Base-by-base conservation (phyloP, 192 early-diverging fungal genomes). In the Podila horticola region DNA sequence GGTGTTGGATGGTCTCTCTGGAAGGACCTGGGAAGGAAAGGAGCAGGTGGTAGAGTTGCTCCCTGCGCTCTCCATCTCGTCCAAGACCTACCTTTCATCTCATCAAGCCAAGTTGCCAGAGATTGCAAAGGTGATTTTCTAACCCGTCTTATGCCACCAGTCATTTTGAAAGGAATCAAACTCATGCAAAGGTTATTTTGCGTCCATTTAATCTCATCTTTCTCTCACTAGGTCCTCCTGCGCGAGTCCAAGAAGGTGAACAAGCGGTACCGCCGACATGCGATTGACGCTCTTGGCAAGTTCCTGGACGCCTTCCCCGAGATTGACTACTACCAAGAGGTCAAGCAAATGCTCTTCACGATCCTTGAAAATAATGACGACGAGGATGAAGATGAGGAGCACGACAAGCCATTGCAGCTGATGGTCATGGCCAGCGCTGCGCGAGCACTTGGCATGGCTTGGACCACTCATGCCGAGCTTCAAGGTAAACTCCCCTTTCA, bases 1-100 rank as follows among this genome's bases (percentile, higher is more conserved):
- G 41, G 74, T 96, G 61, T 65, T 90, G 5, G 83, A 91, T 41
- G 86, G 88, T 0, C 77, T 96, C 0, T 71, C 85, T 0, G 92
- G 93, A 7, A 74, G 95, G 48, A 93, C 93, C 1, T 96, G 94
- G 94, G 90, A 89, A 5, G 95, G 95, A 45, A 96, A 96, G 75
- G 94, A 95, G 64, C 83, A 75, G 7, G 87, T 96, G 9, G 74
- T 95, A 4, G 88, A 91, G 45, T 86, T 91, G 2, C 83, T 94
- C 57, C 84, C 84, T 10, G 79, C 82, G 15, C 58, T 94, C 0
- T 74, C 87, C 17, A 72, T 92, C 5, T 88, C 86, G 8, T 83
- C 88, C 61, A 88, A 88, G 28, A 82, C 65, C 0, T 91, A 82
- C 72, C 88, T 92, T 67, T 66, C 20, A 5, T 62, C 65, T 29